Percentiles rank a stretch among this genome's conserved stretches.
These are phyloP conservation scores for Hirsutella thompsonii DNA, from an alignment of 2,329 filamentous ascomycete genomes.

Conservation along the genomic window DNA sequence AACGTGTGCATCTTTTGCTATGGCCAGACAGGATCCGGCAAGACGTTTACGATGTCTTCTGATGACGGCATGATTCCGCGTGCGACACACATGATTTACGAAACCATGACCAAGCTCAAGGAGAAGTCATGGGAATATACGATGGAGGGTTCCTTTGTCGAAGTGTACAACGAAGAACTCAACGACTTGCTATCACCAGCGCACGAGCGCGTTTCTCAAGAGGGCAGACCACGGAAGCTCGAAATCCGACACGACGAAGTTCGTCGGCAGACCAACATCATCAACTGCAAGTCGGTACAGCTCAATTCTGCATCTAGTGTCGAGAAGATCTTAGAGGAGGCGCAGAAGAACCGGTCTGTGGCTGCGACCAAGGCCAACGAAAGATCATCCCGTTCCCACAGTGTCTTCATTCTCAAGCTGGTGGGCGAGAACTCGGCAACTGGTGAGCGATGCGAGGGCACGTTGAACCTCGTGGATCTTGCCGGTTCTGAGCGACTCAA, in stretches of 20 bases:
- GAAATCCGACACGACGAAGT: constrained; percentile 79
- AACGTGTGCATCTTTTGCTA: constrained; percentile 99
- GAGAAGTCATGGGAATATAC: constrained; percentile 91
- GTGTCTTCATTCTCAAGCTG: constrained; percentile 85
- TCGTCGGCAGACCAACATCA: constrained; percentile 69
- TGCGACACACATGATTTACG: constrained; percentile 87
- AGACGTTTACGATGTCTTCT: constrained; percentile 93
- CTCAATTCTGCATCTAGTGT: constrained; percentile 73
- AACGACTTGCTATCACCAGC: constrained; percentile 62
- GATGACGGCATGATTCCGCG: constrained; percentile 88
- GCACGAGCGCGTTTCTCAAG: constrained; percentile 30
- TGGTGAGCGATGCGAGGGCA: constrained; percentile 78
- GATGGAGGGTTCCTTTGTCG: constrained; percentile 90
- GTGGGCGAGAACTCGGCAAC: constrained; percentile 59
- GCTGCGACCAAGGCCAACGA: constrained; percentile 97
- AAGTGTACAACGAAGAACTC: constrained; percentile 96
- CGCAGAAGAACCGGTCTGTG: constrained; percentile 77
- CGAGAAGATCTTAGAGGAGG: constrained; percentile 65
- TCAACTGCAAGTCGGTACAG: constrained; percentile 63
- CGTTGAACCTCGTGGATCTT: constrained; percentile 88
- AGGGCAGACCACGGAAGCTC: constrained; percentile 66
- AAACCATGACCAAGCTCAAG: constrained; percentile 68
- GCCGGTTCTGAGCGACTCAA: constrained; percentile 87
- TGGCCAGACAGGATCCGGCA: constrained; percentile 91
- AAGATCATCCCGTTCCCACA: constrained; percentile 86